These are phyloP conservation scores for Pestalotiopsis sp. DNA, from an alignment of 2,329 filamentous ascomycete genomes.

Conservation along the genomic window DNA sequence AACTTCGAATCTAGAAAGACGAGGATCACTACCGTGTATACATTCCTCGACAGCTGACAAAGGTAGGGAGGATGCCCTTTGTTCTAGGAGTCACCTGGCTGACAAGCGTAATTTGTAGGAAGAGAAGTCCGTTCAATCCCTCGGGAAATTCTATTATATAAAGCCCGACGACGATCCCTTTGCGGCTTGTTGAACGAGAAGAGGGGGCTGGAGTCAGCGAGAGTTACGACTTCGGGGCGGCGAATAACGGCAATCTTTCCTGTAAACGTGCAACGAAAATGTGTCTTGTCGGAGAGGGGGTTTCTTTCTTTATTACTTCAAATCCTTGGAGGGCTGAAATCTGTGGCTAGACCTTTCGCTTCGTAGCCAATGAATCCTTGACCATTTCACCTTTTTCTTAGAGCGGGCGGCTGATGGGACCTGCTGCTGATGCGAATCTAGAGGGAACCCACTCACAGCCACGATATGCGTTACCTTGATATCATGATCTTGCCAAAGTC, in stretches of 20 bases:
- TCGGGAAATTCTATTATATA: background rate
- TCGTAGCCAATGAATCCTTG: background rate
- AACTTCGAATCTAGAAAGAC: background rate
- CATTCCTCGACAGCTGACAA: background rate
- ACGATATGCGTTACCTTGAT: background rate
- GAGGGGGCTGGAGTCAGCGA: background rate
- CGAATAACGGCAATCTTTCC: background rate
- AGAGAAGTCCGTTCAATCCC: background rate
- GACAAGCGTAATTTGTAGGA: background rate
- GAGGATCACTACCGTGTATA: slow-evolving; percentile 1
- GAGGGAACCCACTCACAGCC: background rate
- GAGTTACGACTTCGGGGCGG: background rate
- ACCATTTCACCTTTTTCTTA: background rate
- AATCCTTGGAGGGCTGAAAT: background rate
- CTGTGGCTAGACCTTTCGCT: background rate
- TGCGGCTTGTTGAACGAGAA: background rate
- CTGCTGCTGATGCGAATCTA: background rate
- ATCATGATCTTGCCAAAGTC: too few relatives aligned
- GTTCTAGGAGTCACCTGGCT: too few relatives aligned
- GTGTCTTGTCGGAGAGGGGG: background rate
- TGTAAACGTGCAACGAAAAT: background rate
- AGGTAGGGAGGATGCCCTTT: too few relatives aligned
- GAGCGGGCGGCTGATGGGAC: background rate
- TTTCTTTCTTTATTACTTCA: background rate
- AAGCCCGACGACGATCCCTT: background rate